phyloP scores from a whole-genome alignment of 345 rosid species.

The Moringa oleifera region DNA sequence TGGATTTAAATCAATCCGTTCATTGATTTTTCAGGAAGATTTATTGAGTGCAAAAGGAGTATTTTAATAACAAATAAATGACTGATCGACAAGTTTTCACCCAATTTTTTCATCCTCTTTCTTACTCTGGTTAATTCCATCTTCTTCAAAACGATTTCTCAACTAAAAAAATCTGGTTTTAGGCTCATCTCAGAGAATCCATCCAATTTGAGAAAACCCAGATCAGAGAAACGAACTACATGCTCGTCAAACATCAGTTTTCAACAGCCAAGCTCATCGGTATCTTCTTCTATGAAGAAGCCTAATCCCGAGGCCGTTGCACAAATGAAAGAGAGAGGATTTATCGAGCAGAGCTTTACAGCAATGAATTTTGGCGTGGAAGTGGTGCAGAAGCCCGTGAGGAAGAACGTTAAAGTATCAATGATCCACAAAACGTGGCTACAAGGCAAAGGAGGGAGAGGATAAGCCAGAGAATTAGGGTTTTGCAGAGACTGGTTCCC shows the following conservation, averaged over 20 bases:
- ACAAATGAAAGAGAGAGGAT: constrained; percentile 95
- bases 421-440: constrained; percentile 84
- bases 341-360: constrained; percentile 77
- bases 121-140: constrained; percentile 27
- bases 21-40: too few species aligned
- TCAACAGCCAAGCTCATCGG: constrained; percentile 47
- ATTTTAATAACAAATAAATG: too few species aligned
- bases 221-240: constrained; percentile 41
- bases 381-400: constrained; percentile 60
- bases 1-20: too few species aligned
- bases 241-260: constrained; percentile 72
- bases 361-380: constrained; percentile 77
- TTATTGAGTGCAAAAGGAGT: too few species aligned
- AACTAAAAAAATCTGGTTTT: constrained; percentile 36
- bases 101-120: too few species aligned
- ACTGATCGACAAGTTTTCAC: too few species aligned
- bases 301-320: constrained; percentile 84
- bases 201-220: constrained; percentile 47
- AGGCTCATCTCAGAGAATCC: constrained; percentile 45
- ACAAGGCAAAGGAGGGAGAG: constrained; percentile 97
- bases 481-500: constrained; percentile 85
- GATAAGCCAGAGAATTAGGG: constrained; percentile 91
- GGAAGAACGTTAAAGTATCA: constrained; percentile 88
- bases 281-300: constrained; percentile 48
- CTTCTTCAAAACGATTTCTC: constrained; percentile 37